Evolutionary conservation across 768 basidiomycete species (phyloP).

Genomic region (Punctularia strigosozonata): DNA sequence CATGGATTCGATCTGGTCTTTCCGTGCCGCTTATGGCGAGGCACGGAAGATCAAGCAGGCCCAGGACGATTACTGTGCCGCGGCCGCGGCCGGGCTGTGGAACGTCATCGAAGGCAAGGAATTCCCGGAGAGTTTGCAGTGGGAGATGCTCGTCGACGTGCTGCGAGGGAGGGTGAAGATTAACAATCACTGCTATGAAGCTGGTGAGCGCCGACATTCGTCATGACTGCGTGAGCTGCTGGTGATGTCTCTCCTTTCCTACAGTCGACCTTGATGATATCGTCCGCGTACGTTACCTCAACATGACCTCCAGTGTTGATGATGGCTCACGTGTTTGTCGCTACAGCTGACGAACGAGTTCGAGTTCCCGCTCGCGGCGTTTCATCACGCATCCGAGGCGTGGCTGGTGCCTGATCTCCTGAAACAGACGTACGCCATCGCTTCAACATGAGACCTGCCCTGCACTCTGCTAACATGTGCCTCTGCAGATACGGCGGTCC

Average conservation of each 20-base stretch:
- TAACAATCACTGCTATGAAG: conserved; percentile 59
- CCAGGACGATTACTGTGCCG: conserved; percentile 64
- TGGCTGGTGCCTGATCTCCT: conserved; percentile 73
- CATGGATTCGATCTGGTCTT: conserved; percentile 72
- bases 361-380: conserved; percentile 63
- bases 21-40: conserved; percentile 69
- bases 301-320: neutral
- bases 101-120: conserved; percentile 19
- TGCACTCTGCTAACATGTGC: neutral
- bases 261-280: conserved; percentile 59
- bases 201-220: conserved; percentile 16
- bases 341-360: conserved; percentile 74
- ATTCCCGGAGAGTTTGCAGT: conserved; percentile 63
- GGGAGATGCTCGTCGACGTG: conserved; percentile 74
- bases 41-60: conserved; percentile 55
- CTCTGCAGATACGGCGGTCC: conserved; percentile 41
- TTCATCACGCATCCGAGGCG: conserved; percentile 75
- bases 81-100: conserved; percentile 37
- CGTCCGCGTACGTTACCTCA: conserved; percentile 41
- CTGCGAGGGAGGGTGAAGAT: conserved; percentile 83
- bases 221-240: neutral
- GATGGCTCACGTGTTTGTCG: neutral
- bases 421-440: conserved; percentile 46
- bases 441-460: neutral
- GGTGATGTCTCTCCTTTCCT: neutral